Conservation (phyloP, 139 green algal genomes). For the Pseudopediastrum boryanum region DNA sequence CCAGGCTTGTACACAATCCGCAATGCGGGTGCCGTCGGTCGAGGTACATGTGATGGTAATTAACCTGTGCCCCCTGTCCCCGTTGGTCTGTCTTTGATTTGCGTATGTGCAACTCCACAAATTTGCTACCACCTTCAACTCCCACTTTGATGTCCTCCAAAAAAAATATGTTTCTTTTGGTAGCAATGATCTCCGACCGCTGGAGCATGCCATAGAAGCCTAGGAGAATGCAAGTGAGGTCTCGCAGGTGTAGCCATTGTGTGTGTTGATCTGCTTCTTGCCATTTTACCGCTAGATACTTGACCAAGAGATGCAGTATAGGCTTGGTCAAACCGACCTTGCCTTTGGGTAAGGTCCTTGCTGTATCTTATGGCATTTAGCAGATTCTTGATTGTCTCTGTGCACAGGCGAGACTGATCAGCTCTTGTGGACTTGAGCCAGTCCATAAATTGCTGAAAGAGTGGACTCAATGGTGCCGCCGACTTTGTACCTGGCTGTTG, state of each 20-base stretch:
- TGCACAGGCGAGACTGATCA: not conserved
- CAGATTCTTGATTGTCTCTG: not conserved
- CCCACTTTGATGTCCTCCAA: not conserved
- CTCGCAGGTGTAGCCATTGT: not conserved
- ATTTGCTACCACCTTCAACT: not conserved
- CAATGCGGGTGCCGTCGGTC: not conserved
- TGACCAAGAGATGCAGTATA: not conserved
- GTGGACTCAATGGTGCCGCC: conserved; percentile 6
- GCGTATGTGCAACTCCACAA: not conserved
- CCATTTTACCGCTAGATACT: not conserved
- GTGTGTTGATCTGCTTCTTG: not conserved
- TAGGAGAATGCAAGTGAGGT: not conserved
- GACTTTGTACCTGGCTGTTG: conserved; percentile 1
- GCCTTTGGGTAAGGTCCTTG: not conserved
- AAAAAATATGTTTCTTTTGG: too few species aligned
- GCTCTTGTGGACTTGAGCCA: not conserved
- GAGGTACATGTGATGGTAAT: not conserved
- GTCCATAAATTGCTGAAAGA: not conserved
- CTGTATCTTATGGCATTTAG: not conserved
- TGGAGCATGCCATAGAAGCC: conserved; percentile 17
- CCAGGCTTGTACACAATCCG: not conserved
- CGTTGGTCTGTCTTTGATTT: not conserved
- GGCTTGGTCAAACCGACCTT: conserved; percentile 4
- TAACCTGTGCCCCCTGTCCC: not conserved
- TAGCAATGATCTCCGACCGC: conserved; percentile 2